These are phyloP conservation scores for Tetracladium maxilliforme DNA, from an alignment of 2,329 filamentous ascomycete genomes.

Conservation along the genomic window DNA sequence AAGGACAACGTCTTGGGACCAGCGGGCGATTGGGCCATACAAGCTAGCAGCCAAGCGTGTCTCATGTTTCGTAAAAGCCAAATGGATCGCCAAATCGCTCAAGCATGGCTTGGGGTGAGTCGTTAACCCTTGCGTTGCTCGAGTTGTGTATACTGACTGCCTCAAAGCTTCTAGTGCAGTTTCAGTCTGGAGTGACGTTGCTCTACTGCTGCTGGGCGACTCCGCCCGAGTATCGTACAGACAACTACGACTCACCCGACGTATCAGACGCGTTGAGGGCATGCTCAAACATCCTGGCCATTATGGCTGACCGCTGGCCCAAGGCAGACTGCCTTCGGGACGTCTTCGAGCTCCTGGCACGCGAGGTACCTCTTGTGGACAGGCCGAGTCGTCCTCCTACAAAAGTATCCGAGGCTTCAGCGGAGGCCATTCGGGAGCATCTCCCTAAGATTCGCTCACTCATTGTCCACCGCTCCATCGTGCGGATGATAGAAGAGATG, in stretches of 20 bases:
- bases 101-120: conserved; percentile 5
- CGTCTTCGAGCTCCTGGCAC: conserved; percentile 18
- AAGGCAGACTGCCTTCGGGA: conserved; percentile 17
- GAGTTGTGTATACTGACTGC: no score
- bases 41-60: conserved; percentile 5
- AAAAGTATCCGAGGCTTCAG: no score
- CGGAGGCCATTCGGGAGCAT: no score
- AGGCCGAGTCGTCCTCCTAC: no score
- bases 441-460: no score
- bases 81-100: conserved; percentile 5
- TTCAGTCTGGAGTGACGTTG: no score
- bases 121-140: no score
- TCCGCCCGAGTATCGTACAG: conserved; percentile 12
- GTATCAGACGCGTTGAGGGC: conserved; percentile 18
- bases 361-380: no score
- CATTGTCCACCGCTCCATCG: no score
- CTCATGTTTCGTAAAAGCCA: conserved; percentile 5
- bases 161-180: conserved; percentile 7
- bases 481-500: no score
- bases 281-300: conserved; percentile 18
- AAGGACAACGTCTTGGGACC: no score
- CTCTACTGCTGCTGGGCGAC: no score
- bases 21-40: conserved; percentile 4
- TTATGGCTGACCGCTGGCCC: conserved; percentile 19
- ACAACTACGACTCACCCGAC: conserved; percentile 12